phyloP scores from a whole-genome alignment of 1,284 basidiomycete genomes.

The Tylopilus sp. region DNA sequence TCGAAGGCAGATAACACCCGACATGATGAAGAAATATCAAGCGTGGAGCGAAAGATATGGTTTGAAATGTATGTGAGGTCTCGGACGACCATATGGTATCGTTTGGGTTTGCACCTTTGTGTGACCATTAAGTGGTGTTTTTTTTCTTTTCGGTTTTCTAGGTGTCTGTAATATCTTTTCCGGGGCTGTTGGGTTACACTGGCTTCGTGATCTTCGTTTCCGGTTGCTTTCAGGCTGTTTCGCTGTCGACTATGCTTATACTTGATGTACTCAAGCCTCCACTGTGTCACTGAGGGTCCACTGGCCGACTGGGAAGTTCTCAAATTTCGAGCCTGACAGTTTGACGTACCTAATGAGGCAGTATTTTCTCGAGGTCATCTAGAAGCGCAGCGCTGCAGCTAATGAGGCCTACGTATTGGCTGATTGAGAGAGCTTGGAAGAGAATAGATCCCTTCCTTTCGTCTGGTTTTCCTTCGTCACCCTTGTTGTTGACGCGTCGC shows the following conservation, averaged over 20 bases:
- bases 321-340: too few relatives aligned
- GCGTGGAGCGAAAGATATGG: constrained; percentile 52
- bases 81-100: not conserved
- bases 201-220: not conserved
- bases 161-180: not conserved
- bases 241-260: not conserved
- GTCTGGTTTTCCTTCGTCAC: too few relatives aligned
- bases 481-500: too few relatives aligned
- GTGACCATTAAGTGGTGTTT: too few relatives aligned
- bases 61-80: constrained; percentile 12
- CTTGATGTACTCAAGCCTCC: not conserved
- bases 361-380: not conserved
- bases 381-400: not conserved
- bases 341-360: too few relatives aligned
- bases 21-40: constrained; percentile 70
- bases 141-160: too few relatives aligned
- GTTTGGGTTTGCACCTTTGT: not conserved
- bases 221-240: not conserved
- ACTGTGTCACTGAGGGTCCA: not conserved
- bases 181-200: not conserved
- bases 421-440: not conserved
- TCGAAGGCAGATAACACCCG: constrained; percentile 82
- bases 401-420: not conserved
- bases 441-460: not conserved
- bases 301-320: too few relatives aligned